Evolutionary conservation across 2,329 filamentous ascomycete genomes (phyloP).

Genomic region (Fonsecaea monophora): DNA sequence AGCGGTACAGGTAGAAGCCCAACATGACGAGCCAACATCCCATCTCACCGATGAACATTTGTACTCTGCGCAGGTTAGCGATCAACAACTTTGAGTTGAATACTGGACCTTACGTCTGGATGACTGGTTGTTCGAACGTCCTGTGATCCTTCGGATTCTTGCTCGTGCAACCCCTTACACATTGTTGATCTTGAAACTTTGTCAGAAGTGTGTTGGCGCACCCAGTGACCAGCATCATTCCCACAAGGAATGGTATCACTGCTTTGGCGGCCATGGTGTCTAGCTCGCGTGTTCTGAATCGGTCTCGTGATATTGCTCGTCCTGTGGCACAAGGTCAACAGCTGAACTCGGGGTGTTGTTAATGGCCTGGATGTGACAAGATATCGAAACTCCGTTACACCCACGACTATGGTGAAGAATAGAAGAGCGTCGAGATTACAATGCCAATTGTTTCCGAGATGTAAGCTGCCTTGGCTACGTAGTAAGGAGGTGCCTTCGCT

Average conservation of each 20-base stretch:
- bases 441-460: not conserved
- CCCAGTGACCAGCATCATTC: slow-evolving; percentile 95
- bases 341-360: not conserved
- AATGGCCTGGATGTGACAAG: not conserved
- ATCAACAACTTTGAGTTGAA: not conserved
- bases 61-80: slow-evolving; percentile 58
- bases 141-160: slow-evolving; percentile 69
- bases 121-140: slow-evolving; percentile 90
- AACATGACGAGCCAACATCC: slow-evolving; percentile 93
- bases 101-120: slow-evolving; percentile 72
- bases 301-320: not conserved
- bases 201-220: slow-evolving; percentile 97
- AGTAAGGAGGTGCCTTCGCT: not conserved
- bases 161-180: slow-evolving; percentile 84
- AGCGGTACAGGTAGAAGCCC: slow-evolving; percentile 68
- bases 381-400: not conserved
- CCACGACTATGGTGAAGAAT: not conserved
- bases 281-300: slow-evolving; percentile 7
- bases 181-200: slow-evolving; percentile 96
- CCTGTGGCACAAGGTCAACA: not conserved
- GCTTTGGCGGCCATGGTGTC: slow-evolving; percentile 71
- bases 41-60: slow-evolving; percentile 98
- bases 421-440: not conserved
- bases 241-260: slow-evolving; percentile 82
- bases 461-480: not conserved